These are phyloP conservation scores for Aspergillus jensenii DNA, from an alignment of 2,329 filamentous ascomycete genomes.

Conservation along the genomic window DNA sequence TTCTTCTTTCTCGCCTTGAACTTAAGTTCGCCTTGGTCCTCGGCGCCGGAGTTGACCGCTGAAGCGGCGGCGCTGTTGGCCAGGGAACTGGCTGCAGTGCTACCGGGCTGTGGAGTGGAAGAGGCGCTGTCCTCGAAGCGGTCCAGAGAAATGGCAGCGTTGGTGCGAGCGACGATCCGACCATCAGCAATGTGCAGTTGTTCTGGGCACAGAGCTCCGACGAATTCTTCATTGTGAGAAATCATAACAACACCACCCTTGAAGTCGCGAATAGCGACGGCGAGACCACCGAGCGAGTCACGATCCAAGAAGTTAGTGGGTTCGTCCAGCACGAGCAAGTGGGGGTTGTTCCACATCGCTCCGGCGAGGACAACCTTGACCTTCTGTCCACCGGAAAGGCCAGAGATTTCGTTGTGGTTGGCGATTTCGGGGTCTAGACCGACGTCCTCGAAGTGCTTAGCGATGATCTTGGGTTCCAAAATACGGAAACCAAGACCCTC, in stretches of 20 bases:
- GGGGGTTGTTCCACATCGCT: slow-evolving; percentile 98
- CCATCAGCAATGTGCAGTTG: slow-evolving; percentile 94
- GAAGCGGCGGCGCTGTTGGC: slow-evolving; percentile 60
- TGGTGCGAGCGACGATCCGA: slow-evolving; percentile 79
- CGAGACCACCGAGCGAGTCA: slow-evolving; percentile 91
- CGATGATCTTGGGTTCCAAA: slow-evolving; percentile 88
- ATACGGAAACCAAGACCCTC: slow-evolving; percentile 96
- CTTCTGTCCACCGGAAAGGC: slow-evolving; percentile 94
- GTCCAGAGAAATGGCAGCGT: slow-evolving; percentile 70
- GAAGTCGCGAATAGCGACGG: slow-evolving; percentile 97
- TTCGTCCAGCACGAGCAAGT: slow-evolving; percentile 95
- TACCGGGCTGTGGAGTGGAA: slow-evolving; percentile 54
- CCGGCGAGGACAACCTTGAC: slow-evolving; percentile 97
- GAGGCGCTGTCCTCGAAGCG: slow-evolving; percentile 83
- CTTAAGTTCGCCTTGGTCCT: slow-evolving; percentile 78
- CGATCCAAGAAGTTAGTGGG: slow-evolving; percentile 99
- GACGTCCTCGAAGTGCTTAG: slow-evolving; percentile 96
- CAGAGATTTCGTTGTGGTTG: slow-evolving; percentile 97
- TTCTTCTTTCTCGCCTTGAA: slow-evolving; percentile 92
- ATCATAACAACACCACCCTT: slow-evolving; percentile 99
- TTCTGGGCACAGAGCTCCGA: slow-evolving; percentile 91
- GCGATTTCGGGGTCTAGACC: slow-evolving; percentile 96
- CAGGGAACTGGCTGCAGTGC: slow-evolving; percentile 58
- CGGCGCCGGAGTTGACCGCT: slow-evolving; percentile 76
- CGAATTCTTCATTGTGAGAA: slow-evolving; percentile 98